A percentile compares a stretch with the other conserved stretches of the same genome.
These are phyloP conservation scores for Saturnispora mendoncae DNA, from an alignment of 805 yeast genomes.

Conservation along the genomic window DNA sequence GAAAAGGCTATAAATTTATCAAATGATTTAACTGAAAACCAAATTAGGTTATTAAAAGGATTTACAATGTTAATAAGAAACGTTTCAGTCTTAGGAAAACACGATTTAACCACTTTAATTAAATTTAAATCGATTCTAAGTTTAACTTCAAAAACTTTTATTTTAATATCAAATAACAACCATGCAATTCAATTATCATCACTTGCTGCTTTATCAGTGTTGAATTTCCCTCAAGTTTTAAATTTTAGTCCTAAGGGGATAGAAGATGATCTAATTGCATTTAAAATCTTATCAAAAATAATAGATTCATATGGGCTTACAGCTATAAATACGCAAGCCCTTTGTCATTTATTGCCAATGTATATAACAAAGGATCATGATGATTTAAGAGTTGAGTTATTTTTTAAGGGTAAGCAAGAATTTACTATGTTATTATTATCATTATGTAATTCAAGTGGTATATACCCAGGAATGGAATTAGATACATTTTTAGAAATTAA, in stretches of 20 bases:
- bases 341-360: neutral
- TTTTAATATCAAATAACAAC: neutral
- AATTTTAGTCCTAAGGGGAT: neutral
- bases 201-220: conserved; percentile 3
- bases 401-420: conserved; percentile 6
- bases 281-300: conserved; percentile 1
- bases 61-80: conserved; percentile 20
- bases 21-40: neutral
- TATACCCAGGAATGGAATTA: conserved; percentile 1
- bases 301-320: conserved; percentile 2
- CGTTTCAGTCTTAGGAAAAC: conserved; percentile 14
- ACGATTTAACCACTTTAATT: neutral
- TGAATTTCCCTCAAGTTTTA: conserved; percentile 6
- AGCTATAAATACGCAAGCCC: neutral
- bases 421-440: conserved; percentile 6
- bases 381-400: conserved; percentile 4
- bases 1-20: no score
- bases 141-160: neutral
- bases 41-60: conserved; percentile 19
- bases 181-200: conserved; percentile 2
- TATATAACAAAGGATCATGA: conserved; percentile 4
- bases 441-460: conserved; percentile 1
- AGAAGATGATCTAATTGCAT: neutral
- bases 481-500: neutral
- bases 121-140: neutral